phyloP scores from a whole-genome alignment of 1,139 yeast genomes.

The Spathaspora sp. region DNA sequence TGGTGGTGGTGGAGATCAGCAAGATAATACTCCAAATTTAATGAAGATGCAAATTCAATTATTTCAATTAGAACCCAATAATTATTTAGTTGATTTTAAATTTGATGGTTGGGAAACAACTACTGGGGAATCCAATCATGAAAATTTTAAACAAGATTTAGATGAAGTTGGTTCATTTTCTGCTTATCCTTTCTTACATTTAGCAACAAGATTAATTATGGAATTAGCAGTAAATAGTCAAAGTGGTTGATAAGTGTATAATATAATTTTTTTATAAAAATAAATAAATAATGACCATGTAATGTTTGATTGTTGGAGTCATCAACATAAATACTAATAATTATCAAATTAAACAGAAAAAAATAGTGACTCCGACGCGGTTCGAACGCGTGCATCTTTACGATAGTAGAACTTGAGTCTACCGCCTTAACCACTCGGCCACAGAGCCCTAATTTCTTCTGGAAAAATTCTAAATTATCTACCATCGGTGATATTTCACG shows the following conservation, averaged over 20 bases:
- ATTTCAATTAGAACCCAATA: conserved; percentile 93
- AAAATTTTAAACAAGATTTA: conserved; percentile 38
- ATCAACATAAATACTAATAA: neutral
- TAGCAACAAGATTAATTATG: conserved; percentile 91
- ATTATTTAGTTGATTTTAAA: conserved; percentile 93
- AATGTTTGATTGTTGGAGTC: neutral
- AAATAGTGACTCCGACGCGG: conserved; percentile 9
- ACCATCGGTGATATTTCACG: neutral
- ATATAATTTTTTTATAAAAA: neutral
- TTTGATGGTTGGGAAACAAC: conserved; percentile 91
- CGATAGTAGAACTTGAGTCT: conserved; percentile 11
- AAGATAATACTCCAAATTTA: conserved; percentile 32
- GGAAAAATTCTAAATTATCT: neutral
- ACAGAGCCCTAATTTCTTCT: conserved; percentile 5
- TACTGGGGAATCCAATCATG: conserved; percentile 10
- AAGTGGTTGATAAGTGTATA: conserved; percentile 15
- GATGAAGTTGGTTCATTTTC: conserved; percentile 84
- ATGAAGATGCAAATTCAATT: conserved; percentile 98
- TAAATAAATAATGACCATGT: neutral
- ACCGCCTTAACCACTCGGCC: conserved; percentile 12
- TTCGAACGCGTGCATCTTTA: conserved; percentile 10
- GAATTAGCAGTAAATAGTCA: conserved; percentile 84
- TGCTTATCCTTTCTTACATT: conserved; percentile 91
- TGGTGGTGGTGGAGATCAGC: too few species aligned
- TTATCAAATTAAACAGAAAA: neutral